Base-by-base conservation (phyloP, 768 basidiomycete species). In the Arthromyces matolae region DNA sequence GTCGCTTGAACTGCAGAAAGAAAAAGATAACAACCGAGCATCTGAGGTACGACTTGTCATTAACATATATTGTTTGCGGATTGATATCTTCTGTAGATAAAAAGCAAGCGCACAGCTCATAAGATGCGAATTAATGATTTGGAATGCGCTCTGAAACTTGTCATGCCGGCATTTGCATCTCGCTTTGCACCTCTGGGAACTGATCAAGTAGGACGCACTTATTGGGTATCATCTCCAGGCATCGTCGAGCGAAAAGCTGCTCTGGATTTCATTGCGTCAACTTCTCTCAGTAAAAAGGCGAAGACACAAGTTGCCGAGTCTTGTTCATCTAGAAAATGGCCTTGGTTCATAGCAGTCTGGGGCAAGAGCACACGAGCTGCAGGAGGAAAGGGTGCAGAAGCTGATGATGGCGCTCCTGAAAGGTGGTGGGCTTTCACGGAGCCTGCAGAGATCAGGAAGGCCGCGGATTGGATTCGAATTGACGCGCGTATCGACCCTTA, bases 381-480 rank as follows among this genome's bases (percentile, higher is more conserved):
- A 43, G 16, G 18, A 8, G 49, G 42, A 18, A 28, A 43, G 8
- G 47, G 16, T 16, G 37, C 48, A 5, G 62, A 68, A 8, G 18
- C 24, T 36, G 54, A 43, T 4, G 74, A 75, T 2, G 63, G 67
- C 4, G 69, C 68, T 9, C 65, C 57, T 3, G 77, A 81, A 44
- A 68, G 67, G n/a, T 91, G 89, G 89, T 89, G 87, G 85, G 84
- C 76, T 10, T 83, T 90, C 64, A 77, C 73, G 68, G 72, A 85
- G 8, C 78, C 81, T 1, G 67, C 67, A 29, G 86, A 89, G 49
- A 81, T 91, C 49, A 59, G 64, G 42, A 83, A 79, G 59, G 63
- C 89, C 18, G 79, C 80, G 2, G 74, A 81, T 42, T 90, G 85
- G 84, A 66, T 88, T 25, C 68, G 71, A 33, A 68, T 73, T 55